Conservation (phyloP, 495 filamentous ascomycete genomes). For the Tuber microsphaerosporum region DNA sequence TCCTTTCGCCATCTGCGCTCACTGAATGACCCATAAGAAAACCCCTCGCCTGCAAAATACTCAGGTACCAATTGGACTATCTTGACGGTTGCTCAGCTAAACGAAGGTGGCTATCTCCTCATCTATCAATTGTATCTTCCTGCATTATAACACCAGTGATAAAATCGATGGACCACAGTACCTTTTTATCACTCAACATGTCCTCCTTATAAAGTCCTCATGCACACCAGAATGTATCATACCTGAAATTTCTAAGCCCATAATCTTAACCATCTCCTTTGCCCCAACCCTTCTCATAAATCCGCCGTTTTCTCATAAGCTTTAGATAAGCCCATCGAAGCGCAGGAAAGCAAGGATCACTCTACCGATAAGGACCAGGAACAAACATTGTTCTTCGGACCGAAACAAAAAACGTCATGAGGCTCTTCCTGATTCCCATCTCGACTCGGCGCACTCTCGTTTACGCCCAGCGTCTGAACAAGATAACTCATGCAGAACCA, state of each 20-base stretch:
- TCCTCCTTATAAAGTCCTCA: background rate
- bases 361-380: background rate
- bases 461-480: conserved; percentile 70
- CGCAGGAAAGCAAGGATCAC: background rate
- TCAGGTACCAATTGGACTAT: background rate
- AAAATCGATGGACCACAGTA: background rate
- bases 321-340: background rate
- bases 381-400: background rate
- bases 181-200: conserved; percentile 1
- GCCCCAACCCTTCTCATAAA: background rate
- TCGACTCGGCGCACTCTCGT: conserved; percentile 85
- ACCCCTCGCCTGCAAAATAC: background rate
- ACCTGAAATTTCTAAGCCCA: background rate
- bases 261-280: background rate
- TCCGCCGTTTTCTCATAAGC: background rate
- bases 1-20: background rate
- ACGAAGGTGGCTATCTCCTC: background rate
- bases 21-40: too few species aligned
- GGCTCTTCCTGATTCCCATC: conserved; percentile 90
- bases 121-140: background rate
- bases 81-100: background rate
- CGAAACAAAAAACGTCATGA: conserved; percentile 53
- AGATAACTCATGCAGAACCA: conserved; percentile 39
- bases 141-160: background rate
- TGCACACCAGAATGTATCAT: background rate